Conservation (phyloP, 306 rosid genomes). For the Gastrolobium villosum region DNA sequence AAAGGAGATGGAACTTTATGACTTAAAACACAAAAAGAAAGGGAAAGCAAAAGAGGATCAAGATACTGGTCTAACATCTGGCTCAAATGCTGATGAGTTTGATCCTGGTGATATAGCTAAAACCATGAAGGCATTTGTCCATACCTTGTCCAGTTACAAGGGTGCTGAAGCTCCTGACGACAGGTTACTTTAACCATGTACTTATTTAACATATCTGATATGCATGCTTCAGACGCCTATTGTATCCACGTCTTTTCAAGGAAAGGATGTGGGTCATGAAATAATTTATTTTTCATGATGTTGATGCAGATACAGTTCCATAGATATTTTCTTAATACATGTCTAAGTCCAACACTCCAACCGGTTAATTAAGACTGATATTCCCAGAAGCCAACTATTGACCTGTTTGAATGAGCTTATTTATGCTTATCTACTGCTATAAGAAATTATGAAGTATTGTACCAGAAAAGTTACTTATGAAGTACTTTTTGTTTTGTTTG, state of each 20-base stretch:
- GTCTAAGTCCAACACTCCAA: conserved; percentile 30
- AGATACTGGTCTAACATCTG: conserved; percentile 54
- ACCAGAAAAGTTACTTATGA: not conserved
- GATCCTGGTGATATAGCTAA: conserved; percentile 80
- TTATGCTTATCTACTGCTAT: conserved; percentile 6
- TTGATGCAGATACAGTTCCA: conserved; percentile 34
- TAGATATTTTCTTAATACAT: not conserved
- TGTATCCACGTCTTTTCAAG: not conserved
- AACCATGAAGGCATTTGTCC: conserved; percentile 85
- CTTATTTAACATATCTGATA: conserved; percentile 31
- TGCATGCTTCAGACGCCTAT: conserved; percentile 11
- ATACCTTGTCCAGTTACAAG: conserved; percentile 81
- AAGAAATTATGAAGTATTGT: not conserved
- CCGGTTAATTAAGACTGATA: conserved; percentile 20
- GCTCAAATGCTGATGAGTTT: conserved; percentile 63
- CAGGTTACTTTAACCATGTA: conserved; percentile 61
- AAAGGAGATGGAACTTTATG: conserved; percentile 83
- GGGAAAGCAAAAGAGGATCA: conserved; percentile 67
- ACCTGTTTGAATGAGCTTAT: conserved; percentile 26
- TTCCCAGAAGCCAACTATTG: conserved; percentile 5
- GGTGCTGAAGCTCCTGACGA: conserved; percentile 91
- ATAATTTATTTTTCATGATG: conserved; percentile 32
- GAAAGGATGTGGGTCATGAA: conserved; percentile 27
- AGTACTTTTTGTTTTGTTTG: not conserved
- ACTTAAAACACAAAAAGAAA: conserved; percentile 70